These are phyloP conservation scores for Pleurotus sapidus DNA, from an alignment of 768 basidiomycete species.

Conservation along the genomic window DNA sequence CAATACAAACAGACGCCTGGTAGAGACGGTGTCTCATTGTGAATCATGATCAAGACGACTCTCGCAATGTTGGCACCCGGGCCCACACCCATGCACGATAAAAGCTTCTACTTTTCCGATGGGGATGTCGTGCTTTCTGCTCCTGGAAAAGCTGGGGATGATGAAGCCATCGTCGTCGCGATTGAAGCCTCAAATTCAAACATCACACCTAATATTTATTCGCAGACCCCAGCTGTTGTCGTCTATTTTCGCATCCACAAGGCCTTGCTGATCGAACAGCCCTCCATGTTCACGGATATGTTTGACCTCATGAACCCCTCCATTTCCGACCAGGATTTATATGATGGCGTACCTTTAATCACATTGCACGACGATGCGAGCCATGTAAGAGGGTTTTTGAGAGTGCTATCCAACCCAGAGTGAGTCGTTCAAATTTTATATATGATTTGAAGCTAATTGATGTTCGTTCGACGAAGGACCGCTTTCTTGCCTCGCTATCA, in stretches of 20 bases:
- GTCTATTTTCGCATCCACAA: constrained; percentile 12
- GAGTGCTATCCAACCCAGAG: constrained; percentile 8
- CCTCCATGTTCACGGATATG: constrained; percentile 12
- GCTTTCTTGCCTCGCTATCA: constrained; percentile 2
- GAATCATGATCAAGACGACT: too few species aligned
- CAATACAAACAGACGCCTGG: too few species aligned
- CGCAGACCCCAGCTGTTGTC: neutral
- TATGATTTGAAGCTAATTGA: neutral
- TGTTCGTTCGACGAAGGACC: neutral
- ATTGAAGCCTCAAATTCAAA: too few species aligned
- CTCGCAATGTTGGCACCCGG: too few species aligned
- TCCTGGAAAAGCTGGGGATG: neutral
- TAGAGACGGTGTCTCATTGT: too few species aligned
- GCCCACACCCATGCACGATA: too few species aligned
- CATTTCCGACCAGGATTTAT: neutral
- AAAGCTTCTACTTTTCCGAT: constrained; percentile 9
- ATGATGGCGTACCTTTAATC: constrained; percentile 12
- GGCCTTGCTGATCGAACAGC: constrained; percentile 8
- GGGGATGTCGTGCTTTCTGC: constrained; percentile 10
- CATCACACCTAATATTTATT: too few species aligned
- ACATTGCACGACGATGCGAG: constrained; percentile 9
- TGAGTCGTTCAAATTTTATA: neutral
- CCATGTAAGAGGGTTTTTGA: constrained; percentile 8
- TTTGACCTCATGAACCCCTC: constrained; percentile 7
- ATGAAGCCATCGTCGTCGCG: neutral